phyloP scores from a whole-genome alignment of 768 basidiomycete genomes.

The Neoboletus subvelutipes region DNA sequence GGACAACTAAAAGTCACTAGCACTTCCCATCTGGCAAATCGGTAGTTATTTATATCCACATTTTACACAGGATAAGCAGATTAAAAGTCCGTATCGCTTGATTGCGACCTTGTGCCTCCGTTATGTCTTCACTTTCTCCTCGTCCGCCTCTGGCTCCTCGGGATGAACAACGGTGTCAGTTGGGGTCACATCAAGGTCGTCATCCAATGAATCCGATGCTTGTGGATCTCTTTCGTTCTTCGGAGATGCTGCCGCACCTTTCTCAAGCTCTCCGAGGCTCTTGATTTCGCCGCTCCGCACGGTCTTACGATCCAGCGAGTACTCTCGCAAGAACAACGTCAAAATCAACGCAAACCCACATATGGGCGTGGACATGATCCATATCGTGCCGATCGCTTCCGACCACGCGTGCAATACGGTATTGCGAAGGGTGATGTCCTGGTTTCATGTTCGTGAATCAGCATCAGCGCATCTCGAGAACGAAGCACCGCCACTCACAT shows the following conservation, averaged over 20 bases:
- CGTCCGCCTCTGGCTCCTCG: neutral
- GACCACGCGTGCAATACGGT: constrained; percentile 63
- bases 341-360: constrained; percentile 51
- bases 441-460: neutral
- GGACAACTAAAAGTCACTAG: too few species aligned
- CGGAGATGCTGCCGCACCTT: constrained; percentile 3
- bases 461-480: neutral
- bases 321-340: constrained; percentile 55
- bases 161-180: neutral
- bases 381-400: constrained; percentile 61
- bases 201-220: neutral
- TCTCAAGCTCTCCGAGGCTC: constrained; percentile 33
- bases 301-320: constrained; percentile 55
- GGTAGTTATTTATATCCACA: neutral
- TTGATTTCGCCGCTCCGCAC: constrained; percentile 37
- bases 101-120: too few species aligned
- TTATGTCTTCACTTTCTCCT: neutral
- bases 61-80: too few species aligned
- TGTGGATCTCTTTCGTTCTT: neutral
- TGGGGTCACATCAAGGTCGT: neutral
- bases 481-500: constrained; percentile 7
- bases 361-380: constrained; percentile 63
- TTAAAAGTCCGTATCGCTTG: too few species aligned
- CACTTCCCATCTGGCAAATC: neutral
- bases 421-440: constrained; percentile 51